Evolutionary conservation across 2,329 filamentous ascomycete genomes (phyloP).

Genomic region (Celoporthe dispersa): DNA sequence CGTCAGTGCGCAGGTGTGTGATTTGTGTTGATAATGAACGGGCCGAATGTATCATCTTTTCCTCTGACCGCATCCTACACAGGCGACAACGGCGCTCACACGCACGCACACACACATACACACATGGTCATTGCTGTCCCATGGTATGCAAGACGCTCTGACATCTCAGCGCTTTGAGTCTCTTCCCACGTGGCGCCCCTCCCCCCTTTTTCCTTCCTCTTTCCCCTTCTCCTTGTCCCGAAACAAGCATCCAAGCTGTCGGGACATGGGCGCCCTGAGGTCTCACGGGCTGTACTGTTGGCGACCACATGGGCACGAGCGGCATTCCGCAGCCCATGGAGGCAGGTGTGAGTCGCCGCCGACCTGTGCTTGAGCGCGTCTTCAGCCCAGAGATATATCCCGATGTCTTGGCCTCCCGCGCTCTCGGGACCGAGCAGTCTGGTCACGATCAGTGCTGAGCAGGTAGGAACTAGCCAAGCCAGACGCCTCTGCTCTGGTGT

Average conservation of each 20-base stretch:
- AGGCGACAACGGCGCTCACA: neutral
- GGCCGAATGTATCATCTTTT: neutral
- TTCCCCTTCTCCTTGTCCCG: too few species aligned
- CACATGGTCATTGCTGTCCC: neutral
- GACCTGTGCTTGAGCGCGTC: neutral
- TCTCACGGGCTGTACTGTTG: neutral
- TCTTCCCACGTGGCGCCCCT: neutral
- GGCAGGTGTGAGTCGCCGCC: neutral
- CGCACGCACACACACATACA: too few species aligned
- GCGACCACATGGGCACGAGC: neutral
- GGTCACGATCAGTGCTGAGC: neutral
- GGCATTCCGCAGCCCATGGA: neutral
- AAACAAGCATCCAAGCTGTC: neutral
- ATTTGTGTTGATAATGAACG: neutral
- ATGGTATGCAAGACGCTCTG: too few species aligned
- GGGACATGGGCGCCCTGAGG: neutral
- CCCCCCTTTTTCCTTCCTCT: too few species aligned
- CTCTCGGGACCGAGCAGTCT: neutral
- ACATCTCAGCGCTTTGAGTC: neutral
- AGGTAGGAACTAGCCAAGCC: neutral
- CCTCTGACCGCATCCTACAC: neutral
- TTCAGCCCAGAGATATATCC: neutral
- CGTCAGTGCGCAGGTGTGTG: neutral
- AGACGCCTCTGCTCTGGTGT: neutral
- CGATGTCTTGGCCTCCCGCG: neutral